These are phyloP conservation scores for Jimgerdemannia lactiflua DNA, from an alignment of 192 early-diverging fungal genomes.

Conservation along the genomic window DNA sequence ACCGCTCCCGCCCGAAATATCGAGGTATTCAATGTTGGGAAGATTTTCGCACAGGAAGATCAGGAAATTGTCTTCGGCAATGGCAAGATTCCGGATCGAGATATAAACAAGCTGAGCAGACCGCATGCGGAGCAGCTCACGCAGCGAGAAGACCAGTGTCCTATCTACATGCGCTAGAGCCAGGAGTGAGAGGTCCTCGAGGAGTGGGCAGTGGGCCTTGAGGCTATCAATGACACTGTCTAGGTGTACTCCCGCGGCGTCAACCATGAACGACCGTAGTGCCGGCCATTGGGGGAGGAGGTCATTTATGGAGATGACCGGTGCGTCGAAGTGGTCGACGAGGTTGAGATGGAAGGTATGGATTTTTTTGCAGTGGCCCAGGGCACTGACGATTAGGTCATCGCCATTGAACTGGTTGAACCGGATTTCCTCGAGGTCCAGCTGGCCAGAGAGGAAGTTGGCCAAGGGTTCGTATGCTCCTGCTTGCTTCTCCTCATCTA, in stretches of 20 bases:
- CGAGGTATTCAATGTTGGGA: not conserved
- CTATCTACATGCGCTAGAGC: not conserved
- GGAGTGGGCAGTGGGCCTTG: not conserved
- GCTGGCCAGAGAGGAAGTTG: not conserved
- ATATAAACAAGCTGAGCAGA: not conserved
- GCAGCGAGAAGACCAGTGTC: not conserved
- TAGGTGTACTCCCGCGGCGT: not conserved
- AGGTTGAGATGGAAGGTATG: not conserved
- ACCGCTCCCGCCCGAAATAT: not conserved
- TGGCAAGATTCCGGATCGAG: not conserved
- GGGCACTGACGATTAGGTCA: not conserved
- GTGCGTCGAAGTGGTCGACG: not conserved
- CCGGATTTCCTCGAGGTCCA: not conserved
- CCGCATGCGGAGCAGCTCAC: not conserved
- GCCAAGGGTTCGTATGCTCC: not conserved
- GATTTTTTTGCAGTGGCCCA: slow-evolving; percentile 35
- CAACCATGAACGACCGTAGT: not conserved
- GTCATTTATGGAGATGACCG: not conserved
- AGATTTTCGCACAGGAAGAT: not conserved
- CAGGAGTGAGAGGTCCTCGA: not conserved
- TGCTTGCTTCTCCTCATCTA: not conserved
- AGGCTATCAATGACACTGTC: not conserved
- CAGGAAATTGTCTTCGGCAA: not conserved
- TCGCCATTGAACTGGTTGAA: not conserved
- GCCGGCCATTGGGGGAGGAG: not conserved